Percentiles rank a stretch among this genome's conserved stretches.
Conservation (phyloP, 139 green algal genomes). For the Chlorella sorokiniana region DNA sequence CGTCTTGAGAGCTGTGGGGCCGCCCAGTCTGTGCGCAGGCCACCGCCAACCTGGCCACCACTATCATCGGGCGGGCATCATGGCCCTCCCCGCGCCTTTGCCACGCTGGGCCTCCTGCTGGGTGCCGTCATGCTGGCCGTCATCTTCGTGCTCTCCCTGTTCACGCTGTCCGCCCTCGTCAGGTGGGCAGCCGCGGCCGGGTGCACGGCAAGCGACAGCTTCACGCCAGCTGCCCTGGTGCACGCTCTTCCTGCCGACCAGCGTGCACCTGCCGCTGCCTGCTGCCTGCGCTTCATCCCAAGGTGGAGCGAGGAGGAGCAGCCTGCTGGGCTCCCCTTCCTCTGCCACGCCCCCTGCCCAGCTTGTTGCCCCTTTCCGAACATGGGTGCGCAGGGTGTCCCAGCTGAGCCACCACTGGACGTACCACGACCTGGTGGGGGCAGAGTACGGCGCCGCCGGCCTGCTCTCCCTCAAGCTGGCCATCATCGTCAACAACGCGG, state of each 20-base stretch:
- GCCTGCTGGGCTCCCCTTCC: too few species aligned
- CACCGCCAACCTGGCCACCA: constrained; percentile 44
- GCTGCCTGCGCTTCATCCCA: too few species aligned
- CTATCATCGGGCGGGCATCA: constrained; percentile 50
- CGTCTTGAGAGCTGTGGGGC: not conserved
- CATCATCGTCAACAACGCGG: constrained; percentile 47
- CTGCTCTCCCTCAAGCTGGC: constrained; percentile 8
- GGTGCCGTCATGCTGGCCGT: constrained; percentile 14
- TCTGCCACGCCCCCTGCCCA: not conserved
- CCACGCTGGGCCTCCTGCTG: constrained; percentile 44
- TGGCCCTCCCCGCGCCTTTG: constrained; percentile 48
- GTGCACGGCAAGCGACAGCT: too few species aligned
- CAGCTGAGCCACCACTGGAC: constrained; percentile 27
- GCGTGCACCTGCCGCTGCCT: too few species aligned
- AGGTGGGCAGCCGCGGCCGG: not conserved
- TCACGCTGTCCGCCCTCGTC: constrained; percentile 39
- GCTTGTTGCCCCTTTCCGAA: not conserved
- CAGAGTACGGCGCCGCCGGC: constrained; percentile 26
- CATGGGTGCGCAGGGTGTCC: constrained; percentile 3
- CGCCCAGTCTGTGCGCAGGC: constrained; percentile 6
- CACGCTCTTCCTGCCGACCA: too few species aligned
- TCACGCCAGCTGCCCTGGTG: too few species aligned
- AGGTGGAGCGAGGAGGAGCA: too few species aligned
- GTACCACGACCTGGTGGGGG: constrained; percentile 29
- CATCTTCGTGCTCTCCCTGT: constrained; percentile 39